These are phyloP conservation scores for Ogataea trehaloabstinens DNA, from an alignment of 805 yeast genomes.

Conservation along the genomic window DNA sequence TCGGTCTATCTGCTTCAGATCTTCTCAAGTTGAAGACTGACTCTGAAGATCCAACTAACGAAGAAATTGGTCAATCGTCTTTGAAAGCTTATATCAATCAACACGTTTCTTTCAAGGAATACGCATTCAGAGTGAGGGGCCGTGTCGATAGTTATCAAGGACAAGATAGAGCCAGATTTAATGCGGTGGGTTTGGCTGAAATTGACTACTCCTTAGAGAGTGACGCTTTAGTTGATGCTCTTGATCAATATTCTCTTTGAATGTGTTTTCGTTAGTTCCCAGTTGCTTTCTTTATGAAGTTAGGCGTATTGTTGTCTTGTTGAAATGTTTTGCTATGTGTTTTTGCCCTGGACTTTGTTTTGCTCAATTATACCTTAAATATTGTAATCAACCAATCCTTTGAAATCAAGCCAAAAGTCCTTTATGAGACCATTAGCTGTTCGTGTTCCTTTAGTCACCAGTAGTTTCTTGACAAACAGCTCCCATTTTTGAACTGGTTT, in stretches of 20 bases:
- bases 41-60: slow-evolving; percentile 37
- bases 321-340: slow-evolving; percentile 2
- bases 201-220: slow-evolving; percentile 61
- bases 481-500: slow-evolving; percentile 35
- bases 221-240: slow-evolving; percentile 49
- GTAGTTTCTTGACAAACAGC: slow-evolving; percentile 50
- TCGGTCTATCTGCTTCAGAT: slow-evolving; percentile 62
- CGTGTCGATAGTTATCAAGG: slow-evolving; percentile 84
- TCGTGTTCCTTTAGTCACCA: slow-evolving; percentile 65
- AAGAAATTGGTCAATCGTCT: slow-evolving; percentile 45
- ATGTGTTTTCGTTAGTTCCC: neutral
- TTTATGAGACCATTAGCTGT: slow-evolving; percentile 54
- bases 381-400: slow-evolving; percentile 49
- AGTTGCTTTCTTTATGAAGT: neutral
- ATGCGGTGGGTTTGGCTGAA: slow-evolving; percentile 51
- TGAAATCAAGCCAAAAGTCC: slow-evolving; percentile 62
- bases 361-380: slow-evolving; percentile 1
- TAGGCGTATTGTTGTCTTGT: neutral
- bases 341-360: slow-evolving; percentile 2
- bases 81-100: slow-evolving; percentile 27
- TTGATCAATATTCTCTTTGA: slow-evolving; percentile 36
- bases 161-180: slow-evolving; percentile 70
- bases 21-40: slow-evolving; percentile 44
- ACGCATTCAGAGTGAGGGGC: slow-evolving; percentile 73
- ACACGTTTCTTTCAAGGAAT: slow-evolving; percentile 60